Evolutionary conservation across 2,329 filamentous ascomycete genomes (phyloP).

Genomic region (Diaporthe sp.): DNA sequence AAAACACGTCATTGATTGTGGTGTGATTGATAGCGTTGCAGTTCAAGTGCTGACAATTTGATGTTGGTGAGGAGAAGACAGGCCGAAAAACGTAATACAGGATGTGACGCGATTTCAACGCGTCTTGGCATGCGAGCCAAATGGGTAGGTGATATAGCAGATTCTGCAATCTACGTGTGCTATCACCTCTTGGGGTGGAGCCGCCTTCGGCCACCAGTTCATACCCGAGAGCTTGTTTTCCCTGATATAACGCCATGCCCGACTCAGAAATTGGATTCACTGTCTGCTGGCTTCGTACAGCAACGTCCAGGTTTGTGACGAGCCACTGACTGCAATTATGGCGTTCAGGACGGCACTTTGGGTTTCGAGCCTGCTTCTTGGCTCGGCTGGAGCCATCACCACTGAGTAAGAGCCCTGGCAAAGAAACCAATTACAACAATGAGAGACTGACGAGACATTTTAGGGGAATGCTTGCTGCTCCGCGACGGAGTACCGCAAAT

Average conservation of each 20-base stretch:
- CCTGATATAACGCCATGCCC: background rate
- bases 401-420: constrained; percentile 1
- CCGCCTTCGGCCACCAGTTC: background rate
- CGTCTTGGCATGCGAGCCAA: constrained; percentile 18
- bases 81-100: constrained; percentile 11
- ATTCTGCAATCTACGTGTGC: constrained; percentile 9
- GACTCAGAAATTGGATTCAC: background rate
- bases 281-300: background rate
- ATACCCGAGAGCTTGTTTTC: constrained; percentile 3
- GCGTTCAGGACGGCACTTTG: constrained; percentile 1
- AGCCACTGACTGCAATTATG: background rate
- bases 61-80: constrained; percentile 26
- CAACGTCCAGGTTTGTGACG: background rate
- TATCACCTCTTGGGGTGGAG: constrained; percentile 19
- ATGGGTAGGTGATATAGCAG: constrained; percentile 24
- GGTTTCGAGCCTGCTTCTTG: background rate
- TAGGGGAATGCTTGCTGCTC: constrained; percentile 20
- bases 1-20: constrained; percentile 16
- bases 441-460: background rate
- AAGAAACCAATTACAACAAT: background rate
- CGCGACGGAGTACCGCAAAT: constrained; percentile 22
- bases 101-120: constrained; percentile 15
- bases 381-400: constrained; percentile 16
- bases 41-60: constrained; percentile 12
- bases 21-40: constrained; percentile 28